These are phyloP conservation scores for Gymnopilus dilepis DNA, from an alignment of 768 basidiomycete species.

Conservation along the genomic window DNA sequence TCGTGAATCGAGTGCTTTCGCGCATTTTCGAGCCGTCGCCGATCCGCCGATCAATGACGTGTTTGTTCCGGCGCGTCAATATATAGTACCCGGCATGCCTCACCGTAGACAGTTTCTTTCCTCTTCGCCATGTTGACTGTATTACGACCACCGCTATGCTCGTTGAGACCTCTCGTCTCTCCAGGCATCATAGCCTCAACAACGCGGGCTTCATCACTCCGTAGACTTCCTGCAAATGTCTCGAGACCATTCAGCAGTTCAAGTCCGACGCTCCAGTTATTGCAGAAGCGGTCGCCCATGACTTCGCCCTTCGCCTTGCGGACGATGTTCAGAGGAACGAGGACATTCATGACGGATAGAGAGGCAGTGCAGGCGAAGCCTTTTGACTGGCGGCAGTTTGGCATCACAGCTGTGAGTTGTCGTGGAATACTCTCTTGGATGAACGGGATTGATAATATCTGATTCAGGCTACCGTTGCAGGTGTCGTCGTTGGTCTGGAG, in stretches of 20 bases:
- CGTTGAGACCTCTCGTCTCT: constrained; percentile 19
- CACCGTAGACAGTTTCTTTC: background rate
- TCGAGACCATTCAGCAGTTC: constrained; percentile 24
- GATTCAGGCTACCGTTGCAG: constrained; percentile 70
- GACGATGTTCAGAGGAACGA: constrained; percentile 30
- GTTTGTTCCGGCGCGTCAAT: constrained; percentile 17
- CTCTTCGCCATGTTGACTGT: constrained; percentile 17
- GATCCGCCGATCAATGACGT: constrained; percentile 23
- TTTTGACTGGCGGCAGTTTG: constrained; percentile 41
- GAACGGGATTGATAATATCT: background rate
- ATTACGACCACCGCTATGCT: constrained; percentile 22
- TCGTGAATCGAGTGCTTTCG: constrained; percentile 2
- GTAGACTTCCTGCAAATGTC: constrained; percentile 7
- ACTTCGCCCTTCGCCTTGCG: background rate
- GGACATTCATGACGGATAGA: constrained; percentile 55
- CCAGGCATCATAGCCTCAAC: constrained; percentile 8
- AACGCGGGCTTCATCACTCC: background rate
- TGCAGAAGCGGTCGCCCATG: constrained; percentile 11
- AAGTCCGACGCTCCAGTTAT: constrained; percentile 5
- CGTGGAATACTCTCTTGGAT: constrained; percentile 26
- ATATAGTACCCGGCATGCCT: background rate
- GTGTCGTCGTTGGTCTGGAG: constrained; percentile 66
- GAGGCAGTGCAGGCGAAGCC: constrained; percentile 33
- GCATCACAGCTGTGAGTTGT: constrained; percentile 34
- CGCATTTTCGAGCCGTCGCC: background rate